Evolutionary conservation across 2,329 filamentous ascomycete species (phyloP), one percentile per base, ranked within the genome.

Genomic region (Madurella mycetomatis): DNA sequence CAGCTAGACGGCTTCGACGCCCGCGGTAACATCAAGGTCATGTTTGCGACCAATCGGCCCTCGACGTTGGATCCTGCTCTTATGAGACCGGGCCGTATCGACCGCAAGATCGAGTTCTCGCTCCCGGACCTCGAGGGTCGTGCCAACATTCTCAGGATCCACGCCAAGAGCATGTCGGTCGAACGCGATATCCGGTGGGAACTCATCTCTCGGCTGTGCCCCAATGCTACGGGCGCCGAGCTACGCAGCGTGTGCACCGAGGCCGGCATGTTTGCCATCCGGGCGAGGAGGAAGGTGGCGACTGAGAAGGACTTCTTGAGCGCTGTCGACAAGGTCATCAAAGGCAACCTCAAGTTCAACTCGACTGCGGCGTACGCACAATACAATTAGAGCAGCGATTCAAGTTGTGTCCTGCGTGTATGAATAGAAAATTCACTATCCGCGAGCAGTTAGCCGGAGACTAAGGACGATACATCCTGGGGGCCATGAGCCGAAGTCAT

Each of bases 121-220:
- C 82, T 99, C 19, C 94, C 94, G 19, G 94, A 99, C 71, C 90
- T 97, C 64, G 94, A 99, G 72, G 94, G 94, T 49, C 87, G 94
- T 62, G 94, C 94, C 68, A 97, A 96, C 75, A 97, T 99, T 68
- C 83, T 99, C 43, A 88, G 94, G 48, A 99, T 99, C 66, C 94
- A 97, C 77, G 94, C 94, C 66, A 99, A 97, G 87, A 95, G 90
- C 70, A 99, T 99, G 94, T 96, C 91, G 16, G 94, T 99, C 39
- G 94, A 99, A 82, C 85, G 94, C 50, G 94, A 99, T 69, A 99
- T 99, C 67, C 85, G 94, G 74, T 99, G 94, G 94, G 94, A 99
- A 77, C 82, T 99, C 62, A 97, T 99, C 69, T 96, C 92, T 17
- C 87, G 94, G 65, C 81, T 99, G 60, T 99, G 94, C 76, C 94